Evolutionary conservation across 1,139 yeast genomes (phyloP), one percentile per base, ranked within the genome.

Genomic region (Debaryomyces sp.): DNA sequence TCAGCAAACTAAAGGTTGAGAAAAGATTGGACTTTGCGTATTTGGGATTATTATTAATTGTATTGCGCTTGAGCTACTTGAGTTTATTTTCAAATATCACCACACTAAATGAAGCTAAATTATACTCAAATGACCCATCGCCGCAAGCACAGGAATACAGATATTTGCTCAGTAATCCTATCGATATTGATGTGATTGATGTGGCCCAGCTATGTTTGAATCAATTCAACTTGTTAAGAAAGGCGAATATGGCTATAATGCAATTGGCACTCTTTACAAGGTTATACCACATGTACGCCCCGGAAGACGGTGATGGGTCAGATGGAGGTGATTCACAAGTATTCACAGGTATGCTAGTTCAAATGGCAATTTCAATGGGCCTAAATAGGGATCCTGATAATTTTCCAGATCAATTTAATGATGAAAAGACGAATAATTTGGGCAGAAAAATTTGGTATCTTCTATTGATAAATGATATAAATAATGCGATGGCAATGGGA

Each of bases 301-400:
- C 82, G 1, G 84, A 80, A 56, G 82, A 78, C 54, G 81, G 84
- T 13, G 75, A 73, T 43, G 68, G 66, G 7, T 68, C 70, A 3
- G 81, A 79, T 50, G 84, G 82, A 32, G 79, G 81, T 8, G 81
- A 78, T 53, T 69, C 76, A 0, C 64, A 62, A 39, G 62, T 71
- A 2, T 67, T 65, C 47, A 72, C 64, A 47, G 77, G 75, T 1
- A 51, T 74, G 43, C 53, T 80, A 33, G 56, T 67, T 8, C 73
- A 75, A 46, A 70, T 72, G 64, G 79, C 80, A 0, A 62, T 67
- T 43, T 62, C 75, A 2, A 56, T 80, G 49, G 85, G 84, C 0
- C 56, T 80, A 34, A 70, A 80, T 55, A 59, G 80, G 38, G 78
- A 76, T 21, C 78, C 78, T 0, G 70, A 67, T 44, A 54, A 54